These are phyloP conservation scores for Rubroboletus pulcherrimus DNA, from an alignment of 768 basidiomycete genomes.

Conservation along the genomic window DNA sequence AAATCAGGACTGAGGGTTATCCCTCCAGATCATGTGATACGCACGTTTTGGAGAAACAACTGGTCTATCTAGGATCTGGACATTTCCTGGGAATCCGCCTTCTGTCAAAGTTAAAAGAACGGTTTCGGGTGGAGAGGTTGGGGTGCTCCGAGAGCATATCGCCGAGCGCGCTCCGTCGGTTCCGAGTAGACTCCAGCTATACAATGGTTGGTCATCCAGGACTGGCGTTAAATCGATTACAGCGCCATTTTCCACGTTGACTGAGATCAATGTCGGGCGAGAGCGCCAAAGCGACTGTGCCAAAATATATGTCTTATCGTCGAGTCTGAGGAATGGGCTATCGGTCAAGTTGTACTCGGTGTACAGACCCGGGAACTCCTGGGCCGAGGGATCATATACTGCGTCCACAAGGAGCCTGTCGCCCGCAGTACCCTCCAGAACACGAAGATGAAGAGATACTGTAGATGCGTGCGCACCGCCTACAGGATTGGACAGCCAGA, in stretches of 20 bases:
- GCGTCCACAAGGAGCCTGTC: conserved; percentile 37
- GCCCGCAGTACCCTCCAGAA: conserved; percentile 25
- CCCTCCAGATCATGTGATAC: not conserved
- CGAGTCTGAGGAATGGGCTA: conserved; percentile 37
- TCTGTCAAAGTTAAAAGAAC: conserved; percentile 40
- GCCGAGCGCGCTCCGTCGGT: conserved; percentile 43
- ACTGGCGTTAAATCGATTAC: conserved; percentile 33
- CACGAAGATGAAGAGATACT: conserved; percentile 43
- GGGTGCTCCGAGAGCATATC: conserved; percentile 50
- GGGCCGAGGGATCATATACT: conserved; percentile 35
- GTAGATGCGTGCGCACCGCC: conserved; percentile 63
- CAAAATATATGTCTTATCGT: conserved; percentile 20
- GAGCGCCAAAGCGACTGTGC: conserved; percentile 44
- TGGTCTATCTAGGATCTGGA: conserved; percentile 45
- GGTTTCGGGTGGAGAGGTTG: conserved; percentile 44
- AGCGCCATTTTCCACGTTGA: conserved; percentile 39
- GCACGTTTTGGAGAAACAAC: conserved; percentile 39
- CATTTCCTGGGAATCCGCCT: conserved; percentile 19
- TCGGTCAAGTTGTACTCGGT: conserved; percentile 44
- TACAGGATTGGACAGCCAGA: conserved; percentile 52
- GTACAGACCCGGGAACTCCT: conserved; percentile 63
- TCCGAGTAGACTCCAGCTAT: conserved; percentile 53
- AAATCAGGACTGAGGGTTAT: not conserved
- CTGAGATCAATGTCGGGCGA: conserved; percentile 44
- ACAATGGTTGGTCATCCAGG: conserved; percentile 21